phyloP scores from a whole-genome alignment of 352 stramenopile genomes.

The Globisporangium canariense region DNA sequence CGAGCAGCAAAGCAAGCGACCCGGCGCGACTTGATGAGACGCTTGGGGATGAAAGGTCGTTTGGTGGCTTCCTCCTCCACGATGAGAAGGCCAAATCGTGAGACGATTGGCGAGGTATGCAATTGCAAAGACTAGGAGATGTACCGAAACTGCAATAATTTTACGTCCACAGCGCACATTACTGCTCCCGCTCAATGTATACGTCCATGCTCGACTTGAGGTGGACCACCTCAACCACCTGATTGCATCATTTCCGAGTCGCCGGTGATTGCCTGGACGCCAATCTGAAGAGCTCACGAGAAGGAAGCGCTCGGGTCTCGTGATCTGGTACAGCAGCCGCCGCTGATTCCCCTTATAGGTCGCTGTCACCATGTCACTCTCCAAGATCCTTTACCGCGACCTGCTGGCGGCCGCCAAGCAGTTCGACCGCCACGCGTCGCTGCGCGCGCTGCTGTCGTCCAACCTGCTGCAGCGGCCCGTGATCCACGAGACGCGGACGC shows the following conservation, averaged over 20 bases:
- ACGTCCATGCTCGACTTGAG: background rate
- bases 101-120: too few relatives aligned
- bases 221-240: background rate
- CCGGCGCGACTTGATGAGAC: too few relatives aligned
- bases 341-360: background rate
- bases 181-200: background rate
- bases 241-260: slow-evolving; percentile 3
- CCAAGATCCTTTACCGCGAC: slow-evolving; percentile 64
- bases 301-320: background rate
- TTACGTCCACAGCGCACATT: background rate
- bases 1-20: too few relatives aligned
- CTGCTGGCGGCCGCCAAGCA: slow-evolving; percentile 46
- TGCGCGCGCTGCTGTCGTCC: slow-evolving; percentile 62
- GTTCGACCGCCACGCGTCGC: slow-evolving; percentile 51
- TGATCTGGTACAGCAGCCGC: background rate
- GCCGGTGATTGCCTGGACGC: slow-evolving; percentile 1
- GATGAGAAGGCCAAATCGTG: background rate
- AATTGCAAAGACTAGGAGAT: background rate
- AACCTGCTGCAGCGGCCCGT: slow-evolving; percentile 51
- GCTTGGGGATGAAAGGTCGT: too few relatives aligned
- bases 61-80: too few relatives aligned
- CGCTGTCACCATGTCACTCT: slow-evolving; percentile 38
- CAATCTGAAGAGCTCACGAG: background rate
- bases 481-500: slow-evolving; percentile 23
- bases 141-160: background rate